Evolutionary conservation across 2,329 filamentous ascomycete species (phyloP), one percentile per base, ranked within the genome.

Genomic region (Trichoderma gracile): DNA sequence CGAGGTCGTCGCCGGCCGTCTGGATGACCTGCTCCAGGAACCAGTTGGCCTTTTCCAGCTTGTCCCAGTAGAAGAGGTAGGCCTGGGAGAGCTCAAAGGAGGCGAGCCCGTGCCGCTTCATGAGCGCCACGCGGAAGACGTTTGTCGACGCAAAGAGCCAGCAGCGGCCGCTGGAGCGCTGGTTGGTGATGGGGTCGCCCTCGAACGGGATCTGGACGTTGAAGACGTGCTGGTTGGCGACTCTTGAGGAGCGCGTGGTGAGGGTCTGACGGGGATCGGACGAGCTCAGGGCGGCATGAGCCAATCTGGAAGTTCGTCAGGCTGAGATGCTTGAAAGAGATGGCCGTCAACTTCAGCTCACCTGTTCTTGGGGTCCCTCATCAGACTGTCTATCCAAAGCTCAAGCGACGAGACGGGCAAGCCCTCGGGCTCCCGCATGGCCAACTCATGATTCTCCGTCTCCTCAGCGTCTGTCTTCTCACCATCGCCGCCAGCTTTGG

Each of bases 61-160:
- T 96, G 76, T 97, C 93, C 89, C 90, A 96, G 82, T 92, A 96
- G 79, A 94, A 96, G 4, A 96, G 83, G 72, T 96, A 96, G 1
- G 89, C 83, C 77, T 96, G 93, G 33, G 89, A 93, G n/a, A 97
- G 82, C 80, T 96, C 91, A 71, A 96, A 96, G 60, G 84, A 81
- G 53, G 88, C 84, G 21, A 96, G 84, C 68, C 87, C 86, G 76
- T 96, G 90, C 71, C 89, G 89, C 77, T 91, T 89, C 89, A 95
- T 94, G 53, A 96, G 81, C 1, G 92, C 89, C n/a, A 96, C 84
- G 30, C 93, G 89, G 78, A 96, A 95, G 63, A 96, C 88, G 71
- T 96, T 96, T n/a, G 91, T 95, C 5, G 90, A 87, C 1, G 93
- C 93, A 71, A 97, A 97, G 67, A 96, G 85, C 93, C 93, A 97